A percentile compares a stretch with the other conserved stretches of the same genome.
Conservation (phyloP, 2,329 filamentous ascomycete genomes). For the Epichloe brachyelytri region DNA sequence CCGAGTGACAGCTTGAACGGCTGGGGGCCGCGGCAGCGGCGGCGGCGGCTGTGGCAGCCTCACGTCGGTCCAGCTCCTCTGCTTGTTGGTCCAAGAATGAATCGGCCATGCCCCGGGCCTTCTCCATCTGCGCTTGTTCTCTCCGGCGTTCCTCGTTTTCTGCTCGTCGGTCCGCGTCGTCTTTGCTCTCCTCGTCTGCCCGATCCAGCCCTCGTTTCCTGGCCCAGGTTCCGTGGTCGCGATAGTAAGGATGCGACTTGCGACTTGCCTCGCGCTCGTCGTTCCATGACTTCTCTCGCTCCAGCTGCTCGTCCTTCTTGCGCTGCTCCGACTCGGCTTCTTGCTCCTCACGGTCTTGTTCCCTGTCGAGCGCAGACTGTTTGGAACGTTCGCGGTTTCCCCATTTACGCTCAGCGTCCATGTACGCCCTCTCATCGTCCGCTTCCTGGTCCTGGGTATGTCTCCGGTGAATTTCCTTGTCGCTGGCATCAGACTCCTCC, state of each 20-base stretch:
- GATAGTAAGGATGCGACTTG: slow-evolving; percentile 71
- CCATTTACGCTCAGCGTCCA: slow-evolving; percentile 83
- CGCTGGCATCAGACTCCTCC: slow-evolving; percentile 76
- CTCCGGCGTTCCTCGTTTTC: slow-evolving; percentile 65
- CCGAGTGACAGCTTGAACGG: slow-evolving; percentile 90
- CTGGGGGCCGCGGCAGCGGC: slow-evolving; percentile 34
- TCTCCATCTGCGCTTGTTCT: slow-evolving; percentile 59
- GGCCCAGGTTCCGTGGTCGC: slow-evolving; percentile 73
- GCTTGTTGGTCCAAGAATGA: slow-evolving; percentile 80
- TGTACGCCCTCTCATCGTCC: slow-evolving; percentile 68
- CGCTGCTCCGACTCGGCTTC: slow-evolving; percentile 54
- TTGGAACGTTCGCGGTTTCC: slow-evolving; percentile 75
- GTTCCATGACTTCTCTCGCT: slow-evolving; percentile 59
- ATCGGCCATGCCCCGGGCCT: slow-evolving; percentile 74
- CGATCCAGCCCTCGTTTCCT: slow-evolving; percentile 66
- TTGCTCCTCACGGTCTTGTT: slow-evolving; percentile 66
- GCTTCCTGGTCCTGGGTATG: slow-evolving; percentile 57
- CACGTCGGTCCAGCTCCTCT: slow-evolving; percentile 52
- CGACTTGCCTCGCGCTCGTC: slow-evolving; percentile 70
- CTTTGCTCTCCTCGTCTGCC: slow-evolving; percentile 58
- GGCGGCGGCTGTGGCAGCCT: slow-evolving; percentile 18
- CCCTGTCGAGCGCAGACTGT: slow-evolving; percentile 73
- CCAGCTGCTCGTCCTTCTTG: slow-evolving; percentile 57
- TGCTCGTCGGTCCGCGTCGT: slow-evolving; percentile 68
- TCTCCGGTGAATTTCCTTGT: slow-evolving; percentile 69